Base-by-base conservation (phyloP, 148 eudicot genomes). In the Hydrangea macrophylla region DNA sequence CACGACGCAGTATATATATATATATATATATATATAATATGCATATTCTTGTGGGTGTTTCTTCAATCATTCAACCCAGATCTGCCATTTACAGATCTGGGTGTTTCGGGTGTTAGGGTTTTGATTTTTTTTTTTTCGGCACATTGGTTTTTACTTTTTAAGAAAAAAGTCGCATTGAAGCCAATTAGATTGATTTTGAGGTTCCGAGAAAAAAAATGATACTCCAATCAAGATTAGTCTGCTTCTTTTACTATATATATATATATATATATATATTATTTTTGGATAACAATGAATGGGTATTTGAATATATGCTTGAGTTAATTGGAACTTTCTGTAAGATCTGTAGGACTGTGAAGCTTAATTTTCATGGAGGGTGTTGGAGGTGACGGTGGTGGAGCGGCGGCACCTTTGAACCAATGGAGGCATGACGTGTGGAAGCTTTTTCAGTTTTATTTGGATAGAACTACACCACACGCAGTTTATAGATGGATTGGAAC, bases 401-500 rank as follows among this genome's bases (percentile, higher is more conserved):
- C 67, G 2, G 62, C 68, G 28, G 84, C 66, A 68, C 76, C 76
- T 69, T 62, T 62, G 69, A 79, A 62, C 62, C 84, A 70, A 67
- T 67, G 77, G 84, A 70, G 76, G 83, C 86, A 74, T 13, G 80
- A 86, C 42, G 77, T 53, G 6, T 70, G 74, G 70, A 88, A 78
- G 69, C 80, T 82, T 66, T 89, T 82, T 55, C 96, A 86, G 75
- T 81, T 67, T 68, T 89, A 84, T 62, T 75, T 89, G 60, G 96
- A 89, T 64, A 89, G 84, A 65, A 80, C 86, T 31, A 89, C 92
- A 50, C 96, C 96, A 39, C 92, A 89, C 73, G 80, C 89, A 10
- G 76, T 73, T 65, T 85, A 85, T 18, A 87, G 96, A 61, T 89
- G 96, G 96, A 79, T 80, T 55, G 92, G 86, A 69, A 84, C 92